Conservation (phyloP, 768 basidiomycete genomes). For the Tylopilus sp. region DNA sequence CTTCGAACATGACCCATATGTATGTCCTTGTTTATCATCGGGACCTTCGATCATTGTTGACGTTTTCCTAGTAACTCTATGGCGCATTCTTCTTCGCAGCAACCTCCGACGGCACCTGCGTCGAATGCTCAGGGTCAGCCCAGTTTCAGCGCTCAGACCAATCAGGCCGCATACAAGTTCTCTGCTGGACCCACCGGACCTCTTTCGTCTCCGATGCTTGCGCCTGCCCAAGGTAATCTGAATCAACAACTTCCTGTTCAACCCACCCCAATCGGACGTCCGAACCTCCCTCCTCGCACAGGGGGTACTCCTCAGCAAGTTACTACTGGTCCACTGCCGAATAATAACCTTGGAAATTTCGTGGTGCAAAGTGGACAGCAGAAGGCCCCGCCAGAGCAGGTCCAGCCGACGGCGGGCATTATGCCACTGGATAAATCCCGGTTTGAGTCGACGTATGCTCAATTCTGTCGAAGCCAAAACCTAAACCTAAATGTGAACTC, state of each 20-base stretch:
- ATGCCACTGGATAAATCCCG: constrained; percentile 46
- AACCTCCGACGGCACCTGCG: constrained; percentile 11
- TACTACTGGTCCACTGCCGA: constrained; percentile 26
- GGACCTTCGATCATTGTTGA: constrained; percentile 3
- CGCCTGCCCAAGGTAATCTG: constrained; percentile 15
- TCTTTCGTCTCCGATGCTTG: constrained; percentile 19
- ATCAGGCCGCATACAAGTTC: constrained; percentile 20
- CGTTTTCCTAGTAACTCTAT: constrained; percentile 17
- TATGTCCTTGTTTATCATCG: constrained; percentile 21
- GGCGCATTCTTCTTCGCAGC: constrained; percentile 17
- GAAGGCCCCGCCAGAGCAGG: constrained; percentile 14
- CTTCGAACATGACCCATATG: constrained; percentile 31
- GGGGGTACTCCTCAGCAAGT: constrained; percentile 39
- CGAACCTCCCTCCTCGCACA: constrained; percentile 37
- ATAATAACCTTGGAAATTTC: constrained; percentile 29
- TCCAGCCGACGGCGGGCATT: constrained; percentile 11
- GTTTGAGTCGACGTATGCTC: constrained; percentile 52
- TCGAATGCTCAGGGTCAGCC: constrained; percentile 21
- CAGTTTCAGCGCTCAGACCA: constrained; percentile 17
- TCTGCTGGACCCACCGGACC: constrained; percentile 5
- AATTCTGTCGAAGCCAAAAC: constrained; percentile 42
- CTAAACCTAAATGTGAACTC: no score
- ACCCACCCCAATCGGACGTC: constrained; percentile 28
- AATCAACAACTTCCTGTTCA: constrained; percentile 33
- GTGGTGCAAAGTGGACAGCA: constrained; percentile 25